phyloP scores from a whole-genome alignment of 1,139 yeast species.

The Scheffersomyces lignicola region DNA sequence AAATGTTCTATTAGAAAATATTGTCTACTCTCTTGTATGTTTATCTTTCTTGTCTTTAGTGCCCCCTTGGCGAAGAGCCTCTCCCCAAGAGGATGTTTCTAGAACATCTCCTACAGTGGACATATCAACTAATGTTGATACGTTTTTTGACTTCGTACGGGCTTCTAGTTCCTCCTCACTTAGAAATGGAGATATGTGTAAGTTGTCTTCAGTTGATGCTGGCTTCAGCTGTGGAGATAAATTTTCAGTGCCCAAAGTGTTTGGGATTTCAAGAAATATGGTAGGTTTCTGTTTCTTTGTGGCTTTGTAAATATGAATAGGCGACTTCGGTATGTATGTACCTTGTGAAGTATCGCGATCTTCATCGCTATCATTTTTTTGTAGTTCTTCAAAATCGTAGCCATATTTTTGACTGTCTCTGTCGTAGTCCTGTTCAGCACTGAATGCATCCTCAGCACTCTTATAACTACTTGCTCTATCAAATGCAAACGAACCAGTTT shows the following conservation, averaged over 20 bases:
- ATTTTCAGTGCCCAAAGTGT: too few species aligned
- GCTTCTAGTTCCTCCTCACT: constrained; percentile 5
- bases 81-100: constrained; percentile 12
- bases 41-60: constrained; percentile 5
- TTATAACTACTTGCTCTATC: too few species aligned
- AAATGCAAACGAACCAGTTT: too few species aligned
- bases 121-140: constrained; percentile 8
- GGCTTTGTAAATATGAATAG: neutral
- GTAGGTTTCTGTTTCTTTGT: neutral
- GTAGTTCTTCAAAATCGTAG: too few species aligned
- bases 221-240: neutral
- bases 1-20: too few species aligned
- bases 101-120: constrained; percentile 9
- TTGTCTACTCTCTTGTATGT: constrained; percentile 7
- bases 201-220: neutral
- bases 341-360: neutral
- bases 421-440: too few species aligned
- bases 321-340: neutral
- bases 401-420: too few species aligned
- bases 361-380: too few species aligned
- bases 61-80: constrained; percentile 8
- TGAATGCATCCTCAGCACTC: too few species aligned
- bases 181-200: constrained; percentile 8
- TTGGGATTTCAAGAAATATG: neutral
- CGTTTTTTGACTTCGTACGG: constrained; percentile 5